These are phyloP conservation scores for Monosporozyma yasuniensis DNA, from an alignment of 805 yeast genomes.

Conservation along the genomic window DNA sequence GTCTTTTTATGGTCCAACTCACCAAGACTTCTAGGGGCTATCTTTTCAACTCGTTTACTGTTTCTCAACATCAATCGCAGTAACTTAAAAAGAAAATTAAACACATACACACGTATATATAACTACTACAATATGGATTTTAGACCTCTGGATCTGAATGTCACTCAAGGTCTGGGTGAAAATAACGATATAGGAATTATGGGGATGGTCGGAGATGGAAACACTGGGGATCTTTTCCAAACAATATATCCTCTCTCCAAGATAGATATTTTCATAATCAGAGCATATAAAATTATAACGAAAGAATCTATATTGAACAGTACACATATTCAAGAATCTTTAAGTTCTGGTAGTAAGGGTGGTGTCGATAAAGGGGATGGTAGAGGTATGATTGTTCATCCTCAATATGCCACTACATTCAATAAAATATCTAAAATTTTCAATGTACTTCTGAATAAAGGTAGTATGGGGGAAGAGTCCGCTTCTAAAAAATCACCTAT, in stretches of 20 bases:
- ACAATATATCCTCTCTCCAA: constrained; percentile 14
- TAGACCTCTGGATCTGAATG: neutral
- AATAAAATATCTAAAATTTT: constrained; percentile 25
- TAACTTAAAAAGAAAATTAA: neutral
- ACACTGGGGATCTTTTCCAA: neutral
- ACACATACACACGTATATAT: neutral
- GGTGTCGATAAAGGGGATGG: neutral
- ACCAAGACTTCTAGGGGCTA: neutral
- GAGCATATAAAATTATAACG: constrained; percentile 18
- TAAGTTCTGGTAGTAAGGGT: neutral
- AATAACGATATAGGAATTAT: neutral
- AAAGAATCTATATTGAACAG: constrained; percentile 16
- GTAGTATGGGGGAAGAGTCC: constrained; percentile 21
- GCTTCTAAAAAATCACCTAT: constrained; percentile 29
- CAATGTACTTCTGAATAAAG: constrained; percentile 21
- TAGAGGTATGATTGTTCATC: constrained; percentile 6
- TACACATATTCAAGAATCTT: constrained; percentile 13
- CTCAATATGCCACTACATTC: constrained; percentile 20
- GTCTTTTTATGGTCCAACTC: neutral
- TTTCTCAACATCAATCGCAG: neutral
- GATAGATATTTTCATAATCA: constrained; percentile 22
- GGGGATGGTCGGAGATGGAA: neutral
- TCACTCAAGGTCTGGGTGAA: neutral
- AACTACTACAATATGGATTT: neutral
- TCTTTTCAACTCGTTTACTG: neutral